Base-by-base conservation (phyloP, 371 early-diverging fungal species). In the Apophysomyces ossiformis region DNA sequence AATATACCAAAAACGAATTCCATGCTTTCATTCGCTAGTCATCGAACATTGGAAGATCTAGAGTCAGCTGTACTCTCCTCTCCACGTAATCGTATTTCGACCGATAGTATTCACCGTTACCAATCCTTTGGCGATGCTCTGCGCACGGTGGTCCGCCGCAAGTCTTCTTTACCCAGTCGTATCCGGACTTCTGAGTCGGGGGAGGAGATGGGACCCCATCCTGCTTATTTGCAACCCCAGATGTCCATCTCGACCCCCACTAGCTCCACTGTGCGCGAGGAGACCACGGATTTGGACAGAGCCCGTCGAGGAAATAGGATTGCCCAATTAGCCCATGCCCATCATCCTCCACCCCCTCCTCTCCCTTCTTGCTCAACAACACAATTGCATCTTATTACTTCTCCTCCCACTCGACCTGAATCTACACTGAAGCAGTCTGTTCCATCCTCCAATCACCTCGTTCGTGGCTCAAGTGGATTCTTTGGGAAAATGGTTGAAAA, bases 1-100 rank as follows among this genome's bases (percentile, higher is more conserved):
- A 65, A 68, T 35, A 65, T 71, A 41, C 65, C 59, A 47, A 71
- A 71, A 46, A 67, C 72, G 8, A 63, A 57, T 9, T 70, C 70
- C 3, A 70, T 70, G 70, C 56, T 70, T 16, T 44, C 67, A 1
- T 70, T 70, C 50, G 58, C 57, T 36, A 65, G 59, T 32, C 54
- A 50, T 21, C 54, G 54, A 11, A 50, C 54, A 5, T 26, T 50
- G 7, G 54, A 50, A 21, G 57, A 61, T 38, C 44, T 59, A 36
- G 66, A 66, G 13, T 43, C 61, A 7, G 44, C 56, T 5, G 41
- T 39, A 11, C 4, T 45, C 37, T 57, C 21, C n/a, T 37, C 38
- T 12, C 57, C 56, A 45, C 37, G 67, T 38, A 44, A 36, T 41
- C 43, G 18, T 35, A n/a, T 43, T 18, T 18, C 47, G 50, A 37